phyloP scores from a whole-genome alignment of 768 basidiomycete species.

The Tephrocybe sp. region DNA sequence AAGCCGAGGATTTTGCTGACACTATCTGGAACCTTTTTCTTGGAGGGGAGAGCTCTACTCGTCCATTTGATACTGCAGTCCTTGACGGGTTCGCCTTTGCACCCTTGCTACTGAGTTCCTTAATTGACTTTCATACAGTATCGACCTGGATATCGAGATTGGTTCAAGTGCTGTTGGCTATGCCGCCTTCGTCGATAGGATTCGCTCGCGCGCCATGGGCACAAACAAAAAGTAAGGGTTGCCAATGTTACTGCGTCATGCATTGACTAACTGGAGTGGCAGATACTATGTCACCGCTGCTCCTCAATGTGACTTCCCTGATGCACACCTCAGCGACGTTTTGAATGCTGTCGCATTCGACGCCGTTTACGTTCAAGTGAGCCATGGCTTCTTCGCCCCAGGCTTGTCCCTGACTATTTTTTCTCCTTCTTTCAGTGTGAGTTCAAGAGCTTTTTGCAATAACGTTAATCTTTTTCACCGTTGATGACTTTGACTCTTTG shows the following conservation, averaged over 20 bases:
- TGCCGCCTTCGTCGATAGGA: slow-evolving; percentile 45
- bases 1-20: slow-evolving; percentile 54
- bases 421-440: slow-evolving; percentile 9
- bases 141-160: slow-evolving; percentile 69
- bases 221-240: slow-evolving; percentile 46
- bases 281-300: slow-evolving; percentile 61
- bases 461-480: no score
- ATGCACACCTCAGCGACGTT: slow-evolving; percentile 53
- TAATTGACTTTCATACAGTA: slow-evolving; percentile 19
- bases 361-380: slow-evolving; percentile 67
- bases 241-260: no score
- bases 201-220: slow-evolving; percentile 43
- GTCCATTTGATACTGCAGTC: slow-evolving; percentile 66
- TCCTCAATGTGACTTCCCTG: slow-evolving; percentile 62
- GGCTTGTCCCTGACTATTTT: no score
- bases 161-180: slow-evolving; percentile 47
- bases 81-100: slow-evolving; percentile 52
- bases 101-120: background rate
- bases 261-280: background rate
- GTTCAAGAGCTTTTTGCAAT: background rate
- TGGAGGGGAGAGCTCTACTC: slow-evolving; percentile 56
- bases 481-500: no score
- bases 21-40: no score
- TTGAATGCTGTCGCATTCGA: slow-evolving; percentile 62
- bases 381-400: no score